Conservation (phyloP, 2,329 filamentous ascomycete genomes). For the Fusarium palustre region DNA sequence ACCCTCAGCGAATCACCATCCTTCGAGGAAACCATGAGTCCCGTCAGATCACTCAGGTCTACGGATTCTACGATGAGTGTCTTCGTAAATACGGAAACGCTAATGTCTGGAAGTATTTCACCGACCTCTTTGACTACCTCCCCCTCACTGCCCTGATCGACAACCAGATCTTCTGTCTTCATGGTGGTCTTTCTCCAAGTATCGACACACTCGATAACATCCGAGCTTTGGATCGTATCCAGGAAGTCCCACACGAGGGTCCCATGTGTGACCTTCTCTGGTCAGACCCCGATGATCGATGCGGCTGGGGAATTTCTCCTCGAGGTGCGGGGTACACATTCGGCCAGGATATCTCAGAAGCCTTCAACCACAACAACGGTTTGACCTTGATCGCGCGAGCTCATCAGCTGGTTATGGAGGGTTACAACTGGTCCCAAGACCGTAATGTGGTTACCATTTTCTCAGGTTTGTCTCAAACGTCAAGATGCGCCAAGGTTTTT, state of each 20-base stretch:
- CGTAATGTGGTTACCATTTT: slow-evolving; percentile 99
- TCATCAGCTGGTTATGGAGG: slow-evolving; percentile 99
- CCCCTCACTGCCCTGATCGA: slow-evolving; percentile 97
- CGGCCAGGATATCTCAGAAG: slow-evolving; percentile 96
- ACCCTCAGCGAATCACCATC: slow-evolving; percentile 97
- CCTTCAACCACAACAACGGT: slow-evolving; percentile 99
- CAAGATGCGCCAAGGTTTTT: background rate
- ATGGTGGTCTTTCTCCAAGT: slow-evolving; percentile 95
- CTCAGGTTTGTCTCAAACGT: slow-evolving; percentile 72
- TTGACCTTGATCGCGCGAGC: slow-evolving; percentile 94
- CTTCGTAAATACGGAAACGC: slow-evolving; percentile 98
- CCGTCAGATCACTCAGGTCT: slow-evolving; percentile 98
- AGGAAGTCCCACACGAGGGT: slow-evolving; percentile 97
- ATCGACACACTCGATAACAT: slow-evolving; percentile 98
- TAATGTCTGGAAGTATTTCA: slow-evolving; percentile 99
- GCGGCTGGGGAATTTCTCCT: slow-evolving; percentile 95
- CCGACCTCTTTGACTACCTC: slow-evolving; percentile 98
- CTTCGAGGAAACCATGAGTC: slow-evolving; percentile 99
- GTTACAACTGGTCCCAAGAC: slow-evolving; percentile 99
- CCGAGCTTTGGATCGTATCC: slow-evolving; percentile 91
- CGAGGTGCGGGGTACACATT: slow-evolving; percentile 96
- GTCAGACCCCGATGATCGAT: slow-evolving; percentile 97
- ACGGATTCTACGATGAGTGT: slow-evolving; percentile 99
- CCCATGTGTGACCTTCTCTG: slow-evolving; percentile 98
- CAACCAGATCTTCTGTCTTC: slow-evolving; percentile 99